phyloP scores from a whole-genome alignment of 2,329 filamentous ascomycete species.

The Epichloe gansuensis region DNA sequence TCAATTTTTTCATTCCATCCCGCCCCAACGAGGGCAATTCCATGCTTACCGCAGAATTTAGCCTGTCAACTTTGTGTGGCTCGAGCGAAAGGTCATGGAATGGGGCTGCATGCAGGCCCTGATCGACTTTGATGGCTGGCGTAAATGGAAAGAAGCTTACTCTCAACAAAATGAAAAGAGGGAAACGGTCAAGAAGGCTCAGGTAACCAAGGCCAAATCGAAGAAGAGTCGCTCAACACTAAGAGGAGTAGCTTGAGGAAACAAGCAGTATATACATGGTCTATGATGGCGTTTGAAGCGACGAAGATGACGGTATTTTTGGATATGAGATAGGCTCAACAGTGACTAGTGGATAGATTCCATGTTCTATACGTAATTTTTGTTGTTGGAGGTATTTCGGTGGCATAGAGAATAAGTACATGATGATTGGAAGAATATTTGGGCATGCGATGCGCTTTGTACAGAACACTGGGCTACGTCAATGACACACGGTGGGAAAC shows the following conservation, averaged over 20 bases:
- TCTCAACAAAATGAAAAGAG: slow-evolving; percentile 32
- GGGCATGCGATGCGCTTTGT: background rate
- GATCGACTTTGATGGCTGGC: slow-evolving; percentile 97
- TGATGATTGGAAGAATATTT: background rate
- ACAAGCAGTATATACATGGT: background rate
- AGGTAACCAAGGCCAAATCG: slow-evolving; percentile 23
- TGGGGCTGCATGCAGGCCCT: slow-evolving; percentile 99
- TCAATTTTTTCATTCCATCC: background rate
- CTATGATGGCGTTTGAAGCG: background rate
- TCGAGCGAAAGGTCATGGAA: slow-evolving; percentile 95
- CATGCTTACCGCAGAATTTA: slow-evolving; percentile 23
- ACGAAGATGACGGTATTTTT: background rate
- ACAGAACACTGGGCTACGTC: background rate
- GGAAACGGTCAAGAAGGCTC: slow-evolving; percentile 29
- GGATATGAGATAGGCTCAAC: background rate
- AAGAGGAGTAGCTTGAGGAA: background rate
- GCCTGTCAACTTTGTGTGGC: slow-evolving; percentile 96
- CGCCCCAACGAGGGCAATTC: background rate
- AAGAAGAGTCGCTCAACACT: slow-evolving; percentile 33
- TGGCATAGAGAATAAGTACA: background rate
- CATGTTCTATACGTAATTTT: background rate
- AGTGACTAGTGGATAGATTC: background rate
- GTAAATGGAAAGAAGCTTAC: slow-evolving; percentile 81
- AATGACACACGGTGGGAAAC: background rate
- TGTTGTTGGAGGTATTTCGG: background rate